Conservation (phyloP, 2,329 filamentous ascomycete species). For the Chaetomiaceae sp. region DNA sequence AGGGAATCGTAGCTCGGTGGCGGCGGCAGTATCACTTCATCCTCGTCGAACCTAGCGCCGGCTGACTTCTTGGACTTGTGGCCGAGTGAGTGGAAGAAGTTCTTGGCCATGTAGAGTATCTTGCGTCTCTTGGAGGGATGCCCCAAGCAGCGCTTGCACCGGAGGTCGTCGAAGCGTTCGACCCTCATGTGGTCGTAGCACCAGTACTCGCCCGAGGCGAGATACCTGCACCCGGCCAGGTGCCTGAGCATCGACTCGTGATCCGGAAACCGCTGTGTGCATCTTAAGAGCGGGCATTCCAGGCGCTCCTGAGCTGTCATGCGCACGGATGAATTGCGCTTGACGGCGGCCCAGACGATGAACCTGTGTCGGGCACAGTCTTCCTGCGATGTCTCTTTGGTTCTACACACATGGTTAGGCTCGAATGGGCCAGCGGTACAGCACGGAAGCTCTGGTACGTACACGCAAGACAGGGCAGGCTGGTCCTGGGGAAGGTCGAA, state of each 20-base stretch:
- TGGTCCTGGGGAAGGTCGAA: slow-evolving; percentile 12
- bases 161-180: slow-evolving; percentile 49
- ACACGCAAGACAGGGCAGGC: slow-evolving; percentile 28
- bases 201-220: slow-evolving; percentile 50
- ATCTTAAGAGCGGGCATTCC: slow-evolving; percentile 50
- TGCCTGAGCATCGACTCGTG: slow-evolving; percentile 54
- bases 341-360: slow-evolving; percentile 53
- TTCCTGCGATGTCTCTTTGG: slow-evolving; percentile 41
- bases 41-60: slow-evolving; percentile 29
- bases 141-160: slow-evolving; percentile 47
- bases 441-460: slow-evolving; percentile 15
- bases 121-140: slow-evolving; percentile 49
- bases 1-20: slow-evolving; percentile 46
- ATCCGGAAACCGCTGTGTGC: slow-evolving; percentile 45
- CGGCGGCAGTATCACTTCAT: slow-evolving; percentile 34
- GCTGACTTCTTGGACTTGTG: slow-evolving; percentile 41
- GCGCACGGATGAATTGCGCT: slow-evolving; percentile 46
- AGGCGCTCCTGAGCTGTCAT: slow-evolving; percentile 46
- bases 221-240: slow-evolving; percentile 44
- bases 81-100: slow-evolving; percentile 50
- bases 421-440: neutral
- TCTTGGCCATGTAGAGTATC: slow-evolving; percentile 50
- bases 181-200: slow-evolving; percentile 52
- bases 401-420: slow-evolving; percentile 33
- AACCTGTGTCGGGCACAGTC: slow-evolving; percentile 52